A percentile compares a stretch with the other conserved stretches of the same genome.
Evolutionary conservation across 2,329 filamentous ascomycete species (phyloP).

Genomic region (Arachnomyces sp.): DNA sequence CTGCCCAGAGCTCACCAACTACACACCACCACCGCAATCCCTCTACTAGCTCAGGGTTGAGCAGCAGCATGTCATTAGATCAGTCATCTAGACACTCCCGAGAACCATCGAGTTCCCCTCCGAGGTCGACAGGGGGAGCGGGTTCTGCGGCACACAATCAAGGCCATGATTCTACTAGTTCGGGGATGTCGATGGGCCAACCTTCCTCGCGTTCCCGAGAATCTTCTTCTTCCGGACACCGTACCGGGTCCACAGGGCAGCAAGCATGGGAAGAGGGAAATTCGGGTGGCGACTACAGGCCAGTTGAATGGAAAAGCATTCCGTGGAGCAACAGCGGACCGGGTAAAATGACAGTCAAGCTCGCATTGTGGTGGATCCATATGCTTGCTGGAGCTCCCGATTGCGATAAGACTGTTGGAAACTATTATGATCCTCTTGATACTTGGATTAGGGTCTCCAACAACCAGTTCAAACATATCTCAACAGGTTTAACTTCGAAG

Average conservation of each 20-base stretch:
- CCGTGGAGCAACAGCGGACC: conserved; percentile 5
- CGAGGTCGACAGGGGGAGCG: too few relatives aligned
- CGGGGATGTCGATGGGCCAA: conserved; percentile 3
- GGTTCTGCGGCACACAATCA: too few relatives aligned
- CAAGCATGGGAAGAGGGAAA: background rate
- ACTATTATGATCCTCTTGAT: conserved; percentile 3
- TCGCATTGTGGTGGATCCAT: conserved; percentile 11
- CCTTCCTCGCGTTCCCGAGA: background rate
- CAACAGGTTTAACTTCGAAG: background rate
- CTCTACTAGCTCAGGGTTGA: conserved; percentile 1
- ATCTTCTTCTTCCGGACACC: too few relatives aligned
- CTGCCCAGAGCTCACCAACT: too few relatives aligned
- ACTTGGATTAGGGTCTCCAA: conserved; percentile 1
- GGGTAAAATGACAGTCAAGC: conserved; percentile 7
- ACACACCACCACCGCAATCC: background rate
- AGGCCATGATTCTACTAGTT: too few relatives aligned
- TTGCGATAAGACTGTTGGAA: conserved; percentile 4
- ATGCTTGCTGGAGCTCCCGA: conserved; percentile 9
- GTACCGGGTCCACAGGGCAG: background rate
- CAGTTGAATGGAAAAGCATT: conserved; percentile 9
- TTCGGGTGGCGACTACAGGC: conserved; percentile 4
- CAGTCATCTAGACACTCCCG: too few relatives aligned
- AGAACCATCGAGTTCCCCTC: too few relatives aligned
- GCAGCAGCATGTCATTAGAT: too few relatives aligned
- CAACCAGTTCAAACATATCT: background rate